A percentile compares a stretch with the other conserved stretches of the same genome.
Evolutionary conservation across 768 basidiomycete genomes (phyloP).

Genomic region (Suillus subluteus): DNA sequence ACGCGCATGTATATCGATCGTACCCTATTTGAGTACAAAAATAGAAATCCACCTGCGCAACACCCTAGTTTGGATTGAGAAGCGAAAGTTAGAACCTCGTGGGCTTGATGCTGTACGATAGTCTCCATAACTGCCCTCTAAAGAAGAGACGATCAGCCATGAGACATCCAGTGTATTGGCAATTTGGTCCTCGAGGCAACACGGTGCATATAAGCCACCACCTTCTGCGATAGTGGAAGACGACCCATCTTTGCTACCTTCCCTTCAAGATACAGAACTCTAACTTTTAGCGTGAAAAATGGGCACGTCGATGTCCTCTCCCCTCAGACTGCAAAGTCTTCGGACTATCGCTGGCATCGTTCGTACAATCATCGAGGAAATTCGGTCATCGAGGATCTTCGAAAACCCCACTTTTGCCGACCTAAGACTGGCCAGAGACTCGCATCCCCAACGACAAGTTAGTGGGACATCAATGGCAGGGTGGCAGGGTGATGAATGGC

Average conservation of each 20-base stretch:
- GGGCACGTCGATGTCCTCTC: constrained; percentile 1
- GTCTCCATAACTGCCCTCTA: constrained; percentile 5
- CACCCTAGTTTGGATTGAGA: neutral
- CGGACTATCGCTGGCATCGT: neutral
- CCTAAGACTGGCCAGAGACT: neutral
- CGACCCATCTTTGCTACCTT: neutral
- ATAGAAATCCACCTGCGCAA: neutral
- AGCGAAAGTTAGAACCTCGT: neutral
- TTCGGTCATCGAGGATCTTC: neutral
- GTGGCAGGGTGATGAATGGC: neutral
- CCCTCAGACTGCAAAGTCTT: neutral
- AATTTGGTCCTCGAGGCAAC: constrained; percentile 2
- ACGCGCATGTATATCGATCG: neutral
- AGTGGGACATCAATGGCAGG: no score
- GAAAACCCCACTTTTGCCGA: constrained; percentile 1
- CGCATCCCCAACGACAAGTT: neutral
- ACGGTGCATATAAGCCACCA: neutral
- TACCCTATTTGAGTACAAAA: neutral
- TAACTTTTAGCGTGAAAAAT: neutral
- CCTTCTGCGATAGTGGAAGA: neutral
- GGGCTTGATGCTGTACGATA: neutral
- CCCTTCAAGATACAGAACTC: neutral
- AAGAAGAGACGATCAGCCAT: constrained; percentile 9
- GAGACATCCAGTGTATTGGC: neutral
- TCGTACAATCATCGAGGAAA: neutral